Evolutionary conservation across 805 yeast genomes (phyloP), one percentile per base, ranked within the genome.

Genomic region (Sporopachydermia lactativora): DNA sequence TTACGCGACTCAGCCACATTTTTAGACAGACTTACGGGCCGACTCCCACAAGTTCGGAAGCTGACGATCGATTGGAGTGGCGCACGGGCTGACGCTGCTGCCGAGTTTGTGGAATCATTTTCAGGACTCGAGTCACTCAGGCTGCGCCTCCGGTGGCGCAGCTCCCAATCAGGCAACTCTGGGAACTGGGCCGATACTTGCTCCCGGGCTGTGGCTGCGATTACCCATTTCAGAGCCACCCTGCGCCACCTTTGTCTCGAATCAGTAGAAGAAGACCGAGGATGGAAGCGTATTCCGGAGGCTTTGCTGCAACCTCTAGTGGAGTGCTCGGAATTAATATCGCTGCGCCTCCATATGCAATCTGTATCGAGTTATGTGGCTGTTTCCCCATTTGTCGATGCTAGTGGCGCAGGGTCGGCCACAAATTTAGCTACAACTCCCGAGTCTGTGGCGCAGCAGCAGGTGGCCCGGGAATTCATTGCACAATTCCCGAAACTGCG

Each of bases 401-500:
- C 31, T 24, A 24, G 31, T 24, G 31, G 13, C n/a, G 31, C 31
- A 8, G 13, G 8, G 8, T 24, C 31, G n/a, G 31, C 31, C n/a
- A 8, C 8, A 24, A 8, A 24, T 8, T n/a, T 8, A 24, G 31
- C 31, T 8, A 24, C n/a, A 8, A 24, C n/a, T 24, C n/a, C 31
- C 8, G n/a, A n/a, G n/a, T n/a, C n/a, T n/a, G n/a, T n/a, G n/a
- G 31, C 31, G n/a, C 31, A 24, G n/a, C 31, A 24, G 11, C 6
- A 15, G 8, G 17, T 8, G 5, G 42, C 17, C 35, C 19, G 8
- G n/a, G 16, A 18, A 16, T 13, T 39, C 16, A n/a, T 18, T 40
- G 24, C 13, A 36, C 17, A 42, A 39, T 44, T 41, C 16, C 39
- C 17, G n/a, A 34, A 41, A 18, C 43, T 41, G 5, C 15, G 15